A percentile compares a stretch with the other conserved stretches of the same genome.
These are phyloP conservation scores for Cutaneotrichosporon daszewskae DNA, from an alignment of 1,284 basidiomycete genomes.

Conservation along the genomic window DNA sequence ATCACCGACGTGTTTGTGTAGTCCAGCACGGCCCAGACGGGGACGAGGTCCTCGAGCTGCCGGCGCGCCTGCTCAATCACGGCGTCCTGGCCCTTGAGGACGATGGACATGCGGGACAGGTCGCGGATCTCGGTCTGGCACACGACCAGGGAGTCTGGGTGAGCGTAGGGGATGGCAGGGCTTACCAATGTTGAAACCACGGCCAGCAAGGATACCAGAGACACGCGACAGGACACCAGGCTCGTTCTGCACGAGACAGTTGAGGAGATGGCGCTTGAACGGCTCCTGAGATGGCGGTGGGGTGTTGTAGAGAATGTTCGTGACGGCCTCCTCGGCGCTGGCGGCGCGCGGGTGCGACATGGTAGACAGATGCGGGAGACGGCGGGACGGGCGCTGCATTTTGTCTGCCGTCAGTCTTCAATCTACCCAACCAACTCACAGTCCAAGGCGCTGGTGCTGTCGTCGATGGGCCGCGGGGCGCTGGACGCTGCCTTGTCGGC, in stretches of 20 bases:
- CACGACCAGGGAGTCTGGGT: slow-evolving; percentile 86
- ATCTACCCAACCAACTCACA: slow-evolving; percentile 61
- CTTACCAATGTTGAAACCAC: slow-evolving; percentile 87
- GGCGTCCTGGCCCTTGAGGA: slow-evolving; percentile 91
- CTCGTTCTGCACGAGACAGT: slow-evolving; percentile 99
- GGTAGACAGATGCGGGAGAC: slow-evolving; percentile 38
- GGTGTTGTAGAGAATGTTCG: slow-evolving; percentile 93
- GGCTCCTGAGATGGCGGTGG: slow-evolving; percentile 87
- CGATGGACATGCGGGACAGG: slow-evolving; percentile 96
- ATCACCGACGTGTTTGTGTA: slow-evolving; percentile 88
- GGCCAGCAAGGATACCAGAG: slow-evolving; percentile 91
- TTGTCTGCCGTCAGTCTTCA: slow-evolving; percentile 39
- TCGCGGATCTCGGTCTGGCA: slow-evolving; percentile 97
- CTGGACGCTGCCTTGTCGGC: not conserved
- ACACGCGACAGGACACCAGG: slow-evolving; percentile 97
- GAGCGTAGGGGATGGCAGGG: not conserved
- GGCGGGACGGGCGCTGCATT: slow-evolving; percentile 34
- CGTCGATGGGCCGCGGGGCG: slow-evolving; percentile 59
- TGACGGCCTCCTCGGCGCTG: slow-evolving; percentile 87
- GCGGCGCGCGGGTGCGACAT: slow-evolving; percentile 35
- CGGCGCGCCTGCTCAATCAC: slow-evolving; percentile 94
- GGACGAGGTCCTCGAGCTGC: slow-evolving; percentile 90
- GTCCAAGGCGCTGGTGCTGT: slow-evolving; percentile 89
- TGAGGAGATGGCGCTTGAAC: slow-evolving; percentile 95
- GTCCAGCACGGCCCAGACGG: slow-evolving; percentile 94